Conservation (phyloP, 805 yeast species). For the Ogataea pilisensis region DNA sequence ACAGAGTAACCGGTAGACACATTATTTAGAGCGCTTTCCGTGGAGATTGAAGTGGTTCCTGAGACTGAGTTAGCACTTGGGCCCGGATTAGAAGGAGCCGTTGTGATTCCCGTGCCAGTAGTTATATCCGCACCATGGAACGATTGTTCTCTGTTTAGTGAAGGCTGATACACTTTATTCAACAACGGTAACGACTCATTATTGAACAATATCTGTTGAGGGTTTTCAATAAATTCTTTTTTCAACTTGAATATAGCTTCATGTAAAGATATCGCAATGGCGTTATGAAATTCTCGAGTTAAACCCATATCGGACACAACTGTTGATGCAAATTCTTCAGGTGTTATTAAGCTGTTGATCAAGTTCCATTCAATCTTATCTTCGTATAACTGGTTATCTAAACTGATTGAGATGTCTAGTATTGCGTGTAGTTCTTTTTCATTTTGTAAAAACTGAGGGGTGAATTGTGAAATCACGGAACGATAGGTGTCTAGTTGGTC, state of each 20-base stretch:
- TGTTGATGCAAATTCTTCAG: slow-evolving; percentile 77
- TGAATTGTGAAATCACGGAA: slow-evolving; percentile 41
- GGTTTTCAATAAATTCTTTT: slow-evolving; percentile 69
- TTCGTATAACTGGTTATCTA: slow-evolving; percentile 79
- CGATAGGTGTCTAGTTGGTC: slow-evolving; percentile 58
- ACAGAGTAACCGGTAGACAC: slow-evolving; percentile 5
- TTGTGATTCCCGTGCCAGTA: too few species aligned
- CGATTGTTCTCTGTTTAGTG: slow-evolving; percentile 15
- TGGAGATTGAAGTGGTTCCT: neutral
- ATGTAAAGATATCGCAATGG: slow-evolving; percentile 82
- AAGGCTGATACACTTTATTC: slow-evolving; percentile 31
- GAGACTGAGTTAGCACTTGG: neutral
- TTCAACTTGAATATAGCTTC: slow-evolving; percentile 74
- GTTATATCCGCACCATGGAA: too few species aligned
- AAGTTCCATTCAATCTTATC: slow-evolving; percentile 97
- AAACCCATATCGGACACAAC: slow-evolving; percentile 86
- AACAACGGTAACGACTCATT: slow-evolving; percentile 33
- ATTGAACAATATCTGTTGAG: slow-evolving; percentile 31
- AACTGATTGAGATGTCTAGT: slow-evolving; percentile 73
- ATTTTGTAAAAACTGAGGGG: slow-evolving; percentile 43
- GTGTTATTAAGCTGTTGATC: slow-evolving; percentile 49
- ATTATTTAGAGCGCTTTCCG: neutral
- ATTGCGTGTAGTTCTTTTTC: slow-evolving; percentile 65
- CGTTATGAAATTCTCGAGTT: slow-evolving; percentile 80
- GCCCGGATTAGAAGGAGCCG: too few species aligned